Evolutionary conservation across 306 rosid genomes (phyloP).

Genomic region (Ceratonia siliqua): DNA sequence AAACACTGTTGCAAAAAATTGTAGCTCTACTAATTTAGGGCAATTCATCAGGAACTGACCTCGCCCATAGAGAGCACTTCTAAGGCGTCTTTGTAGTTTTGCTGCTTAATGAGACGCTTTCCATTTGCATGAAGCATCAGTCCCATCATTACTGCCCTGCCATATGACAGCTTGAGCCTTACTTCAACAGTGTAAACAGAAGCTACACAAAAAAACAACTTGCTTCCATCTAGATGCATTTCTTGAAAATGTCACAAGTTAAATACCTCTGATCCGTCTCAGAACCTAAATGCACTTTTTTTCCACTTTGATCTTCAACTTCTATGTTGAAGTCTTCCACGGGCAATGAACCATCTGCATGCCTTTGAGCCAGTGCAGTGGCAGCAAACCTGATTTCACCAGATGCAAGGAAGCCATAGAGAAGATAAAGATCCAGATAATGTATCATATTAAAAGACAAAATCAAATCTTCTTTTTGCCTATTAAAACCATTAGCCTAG

Average conservation of each 20-base stretch:
- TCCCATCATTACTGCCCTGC: slow-evolving; percentile 96
- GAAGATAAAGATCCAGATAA: neutral
- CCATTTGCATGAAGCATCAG: slow-evolving; percentile 90
- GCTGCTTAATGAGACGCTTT: slow-evolving; percentile 58
- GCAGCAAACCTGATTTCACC: slow-evolving; percentile 66
- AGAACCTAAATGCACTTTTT: slow-evolving; percentile 69
- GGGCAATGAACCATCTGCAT: slow-evolving; percentile 76
- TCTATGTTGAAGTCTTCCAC: slow-evolving; percentile 78
- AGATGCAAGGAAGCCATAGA: slow-evolving; percentile 33
- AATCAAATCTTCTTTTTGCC: neutral
- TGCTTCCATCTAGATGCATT: slow-evolving; percentile 17
- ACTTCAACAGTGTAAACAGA: slow-evolving; percentile 28
- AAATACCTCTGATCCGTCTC: slow-evolving; percentile 82
- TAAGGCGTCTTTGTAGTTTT: slow-evolving; percentile 76
- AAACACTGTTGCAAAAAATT: neutral
- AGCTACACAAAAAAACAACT: slow-evolving; percentile 19
- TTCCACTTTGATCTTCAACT: slow-evolving; percentile 90
- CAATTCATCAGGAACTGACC: slow-evolving; percentile 47
- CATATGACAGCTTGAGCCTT: slow-evolving; percentile 36
- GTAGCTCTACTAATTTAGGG: slow-evolving; percentile 7
- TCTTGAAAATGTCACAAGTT: neutral
- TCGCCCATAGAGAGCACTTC: slow-evolving; percentile 91
- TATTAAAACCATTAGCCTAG: neutral
- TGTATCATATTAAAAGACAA: neutral
- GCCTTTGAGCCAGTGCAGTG: slow-evolving; percentile 65